Base-by-base conservation (phyloP, 139 green algal species). In the Micractinium sp. region DNA sequence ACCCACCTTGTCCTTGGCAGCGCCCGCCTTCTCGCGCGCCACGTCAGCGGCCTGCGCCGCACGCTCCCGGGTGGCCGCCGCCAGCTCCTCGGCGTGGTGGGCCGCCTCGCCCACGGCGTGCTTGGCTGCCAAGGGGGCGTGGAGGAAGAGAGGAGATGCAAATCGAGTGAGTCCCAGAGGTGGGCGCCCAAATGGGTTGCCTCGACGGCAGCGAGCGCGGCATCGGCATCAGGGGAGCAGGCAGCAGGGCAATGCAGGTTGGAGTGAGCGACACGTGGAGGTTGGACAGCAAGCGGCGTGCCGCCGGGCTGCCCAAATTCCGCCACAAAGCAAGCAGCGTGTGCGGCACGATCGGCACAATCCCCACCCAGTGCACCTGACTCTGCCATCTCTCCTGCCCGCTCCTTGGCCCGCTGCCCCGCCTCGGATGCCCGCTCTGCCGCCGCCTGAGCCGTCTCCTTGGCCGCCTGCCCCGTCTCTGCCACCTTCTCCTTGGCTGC, bases 1-100 rank as follows among this genome's bases (percentile, higher is more conserved):
- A 3, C 63, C 16, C 47, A 82, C 85, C 85, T 88, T 88, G 20
- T 88, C 85, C 19, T 53, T 71, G 5, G 73, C 85, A 0, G n/a
- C 85, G 31, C 31, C 66, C 0, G 66, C 63, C 25, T 67, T 41
- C 66, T 87, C 82, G 23, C 66, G 63, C 0, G 82, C 82, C 14
- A 38, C 66, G 20, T 88, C 71, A 5, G 41, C 85, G 0, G 73
- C 85, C 47, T 73, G 18, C 7, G n/a, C 71, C 3, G 85, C 85
- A 15, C 56, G 41, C 85, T 88, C 85, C 20, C 35, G 33, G 23
- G 85, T 47, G 9, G 67, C 67, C 2, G 33, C 83, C 1, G 83
- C 83, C 63, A 87, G 83, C 38, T 87, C 83, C 38, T 38, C 83
- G 29, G 83, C 73, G 3, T 53, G 75, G 41, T 22, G 31, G 31